Evolutionary conservation across 495 filamentous ascomycete genomes (phyloP).

Genomic region (Aspergillus panamensis): DNA sequence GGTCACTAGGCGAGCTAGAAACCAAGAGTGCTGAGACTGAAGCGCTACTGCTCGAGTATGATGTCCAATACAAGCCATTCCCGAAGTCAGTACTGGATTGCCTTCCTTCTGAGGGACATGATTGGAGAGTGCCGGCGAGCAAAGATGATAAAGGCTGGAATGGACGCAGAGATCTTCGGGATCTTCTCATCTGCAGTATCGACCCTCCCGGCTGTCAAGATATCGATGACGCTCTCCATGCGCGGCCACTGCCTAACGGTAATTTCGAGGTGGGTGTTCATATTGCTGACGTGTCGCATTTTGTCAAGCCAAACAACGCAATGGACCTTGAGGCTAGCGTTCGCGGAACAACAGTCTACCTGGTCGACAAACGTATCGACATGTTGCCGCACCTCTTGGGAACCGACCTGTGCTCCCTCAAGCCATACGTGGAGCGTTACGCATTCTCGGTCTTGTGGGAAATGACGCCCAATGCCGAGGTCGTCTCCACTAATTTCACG

Average conservation of each 20-base stretch:
- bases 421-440: constrained; percentile 95
- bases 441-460: constrained; percentile 97
- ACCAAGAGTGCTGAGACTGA: constrained; percentile 96
- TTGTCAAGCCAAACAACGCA: constrained; percentile 93
- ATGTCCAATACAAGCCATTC: constrained; percentile 97
- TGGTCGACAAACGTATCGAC: constrained; percentile 98
- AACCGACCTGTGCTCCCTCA: constrained; percentile 93
- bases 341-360: constrained; percentile 92
- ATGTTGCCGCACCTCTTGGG: constrained; percentile 96
- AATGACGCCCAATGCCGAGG: constrained; percentile 76
- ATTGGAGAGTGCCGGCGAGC: constrained; percentile 82
- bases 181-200: constrained; percentile 91
- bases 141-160: constrained; percentile 80
- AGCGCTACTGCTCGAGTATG: constrained; percentile 87
- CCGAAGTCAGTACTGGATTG: constrained; percentile 93
- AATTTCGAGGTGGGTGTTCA: constrained; percentile 98
- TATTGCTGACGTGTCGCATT: constrained; percentile 97
- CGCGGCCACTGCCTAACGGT: constrained; percentile 77
- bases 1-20: constrained; percentile 88
- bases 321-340: constrained; percentile 95
- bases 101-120: constrained; percentile 84
- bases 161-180: constrained; percentile 75
- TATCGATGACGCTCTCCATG: constrained; percentile 96
- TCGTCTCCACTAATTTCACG: constrained; percentile 77
- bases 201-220: constrained; percentile 95